Conservation (phyloP, 192 early-diverging fungal species). For the Podila horticola region DNA sequence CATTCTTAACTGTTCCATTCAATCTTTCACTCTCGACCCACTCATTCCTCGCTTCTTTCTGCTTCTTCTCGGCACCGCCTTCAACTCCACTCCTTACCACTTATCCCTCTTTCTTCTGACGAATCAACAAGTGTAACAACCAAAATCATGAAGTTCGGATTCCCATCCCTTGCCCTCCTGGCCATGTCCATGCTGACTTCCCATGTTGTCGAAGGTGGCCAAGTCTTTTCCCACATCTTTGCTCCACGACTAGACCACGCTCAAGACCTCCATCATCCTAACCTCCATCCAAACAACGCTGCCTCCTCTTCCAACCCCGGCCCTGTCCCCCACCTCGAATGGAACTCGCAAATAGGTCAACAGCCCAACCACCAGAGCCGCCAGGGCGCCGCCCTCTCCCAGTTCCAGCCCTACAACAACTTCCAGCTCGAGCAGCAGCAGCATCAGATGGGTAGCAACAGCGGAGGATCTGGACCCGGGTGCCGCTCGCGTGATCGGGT, state of each 20-base stretch:
- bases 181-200: not conserved
- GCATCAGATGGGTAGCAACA: not conserved
- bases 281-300: not conserved
- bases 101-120: not conserved
- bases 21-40: too few relatives aligned
- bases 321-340: conserved; percentile 26
- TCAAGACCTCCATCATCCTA: conserved; percentile 3
- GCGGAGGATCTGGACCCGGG: not conserved
- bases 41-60: not conserved
- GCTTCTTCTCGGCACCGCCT: not conserved
- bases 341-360: conserved; percentile 44
- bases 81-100: not conserved
- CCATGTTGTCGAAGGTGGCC: conserved; percentile 29
- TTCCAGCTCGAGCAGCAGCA: conserved; percentile 9
- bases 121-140: not conserved
- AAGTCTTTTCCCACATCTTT: conserved; percentile 15
- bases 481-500: conserved; percentile 33
- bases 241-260: conserved; percentile 8
- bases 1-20: too few relatives aligned
- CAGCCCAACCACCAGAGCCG: not conserved
- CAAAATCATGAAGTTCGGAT: conserved; percentile 5
- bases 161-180: not conserved
- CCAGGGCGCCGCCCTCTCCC: not conserved
- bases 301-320: not conserved
- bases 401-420: conserved; percentile 18